Conservation (phyloP, 2,329 filamentous ascomycete species). For the Colletotrichum spinosum region DNA sequence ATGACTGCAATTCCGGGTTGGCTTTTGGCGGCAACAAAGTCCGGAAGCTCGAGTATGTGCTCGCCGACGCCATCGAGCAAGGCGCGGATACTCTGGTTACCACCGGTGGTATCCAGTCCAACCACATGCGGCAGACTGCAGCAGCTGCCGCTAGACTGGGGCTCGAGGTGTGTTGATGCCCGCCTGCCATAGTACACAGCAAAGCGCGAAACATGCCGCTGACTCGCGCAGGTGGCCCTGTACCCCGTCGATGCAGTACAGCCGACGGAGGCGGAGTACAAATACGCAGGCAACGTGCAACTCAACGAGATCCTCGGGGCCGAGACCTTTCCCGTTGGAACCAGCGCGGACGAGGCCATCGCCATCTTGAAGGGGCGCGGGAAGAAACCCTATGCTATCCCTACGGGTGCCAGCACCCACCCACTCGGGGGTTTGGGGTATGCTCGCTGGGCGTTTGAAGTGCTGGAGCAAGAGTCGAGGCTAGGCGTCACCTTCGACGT, state of each 20-base stretch:
- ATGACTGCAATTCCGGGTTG: slow-evolving; percentile 44
- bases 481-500: slow-evolving; percentile 69
- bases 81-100: slow-evolving; percentile 47
- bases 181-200: too few species aligned
- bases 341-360: slow-evolving; percentile 6
- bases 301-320: slow-evolving; percentile 39
- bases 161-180: slow-evolving; percentile 32
- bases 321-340: slow-evolving; percentile 29
- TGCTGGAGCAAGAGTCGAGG: slow-evolving; percentile 66
- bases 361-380: slow-evolving; percentile 48
- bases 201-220: background rate
- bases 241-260: slow-evolving; percentile 14
- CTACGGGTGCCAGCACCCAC: slow-evolving; percentile 73
- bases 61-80: slow-evolving; percentile 45
- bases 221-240: slow-evolving; percentile 16
- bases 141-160: slow-evolving; percentile 47
- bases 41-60: slow-evolving; percentile 51
- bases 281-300: slow-evolving; percentile 38
- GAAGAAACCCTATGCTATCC: slow-evolving; percentile 72
- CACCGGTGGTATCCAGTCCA: slow-evolving; percentile 49
- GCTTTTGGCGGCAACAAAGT: slow-evolving; percentile 52
- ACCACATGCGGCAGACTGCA: slow-evolving; percentile 50
- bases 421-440: slow-evolving; percentile 74
- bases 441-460: slow-evolving; percentile 73
- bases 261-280: slow-evolving; percentile 17